Percentiles rank a stretch among this genome's conserved stretches.
phyloP scores from a whole-genome alignment of 2,329 filamentous ascomycete genomes.

The Coniochaeta sp. region DNA sequence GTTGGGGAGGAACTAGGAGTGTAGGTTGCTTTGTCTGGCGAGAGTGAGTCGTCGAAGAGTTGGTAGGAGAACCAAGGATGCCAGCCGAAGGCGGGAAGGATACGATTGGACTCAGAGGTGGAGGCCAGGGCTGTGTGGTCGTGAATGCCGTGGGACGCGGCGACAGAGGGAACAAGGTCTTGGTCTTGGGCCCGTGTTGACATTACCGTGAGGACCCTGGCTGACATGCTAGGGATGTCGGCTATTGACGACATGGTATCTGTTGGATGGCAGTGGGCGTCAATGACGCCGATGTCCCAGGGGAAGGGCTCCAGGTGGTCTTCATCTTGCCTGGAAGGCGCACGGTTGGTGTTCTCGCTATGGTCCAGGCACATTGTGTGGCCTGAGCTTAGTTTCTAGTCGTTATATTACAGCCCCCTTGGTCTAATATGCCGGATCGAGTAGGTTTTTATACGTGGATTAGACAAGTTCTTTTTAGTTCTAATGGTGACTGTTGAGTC shows the following conservation, averaged over 20 bases:
- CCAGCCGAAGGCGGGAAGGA: constrained; percentile 74
- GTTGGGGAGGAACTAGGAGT: constrained; percentile 15
- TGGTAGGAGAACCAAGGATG: constrained; percentile 83
- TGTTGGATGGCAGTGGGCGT: constrained; percentile 80
- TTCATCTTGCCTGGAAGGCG: neutral
- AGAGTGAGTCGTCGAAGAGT: constrained; percentile 53
- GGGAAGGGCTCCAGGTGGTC: constrained; percentile 39
- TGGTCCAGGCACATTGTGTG: constrained; percentile 4
- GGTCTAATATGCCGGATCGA: too few species aligned
- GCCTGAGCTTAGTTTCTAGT: too few species aligned
- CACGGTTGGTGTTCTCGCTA: neutral
- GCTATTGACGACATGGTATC: constrained; percentile 61
- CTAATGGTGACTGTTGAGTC: neutral
- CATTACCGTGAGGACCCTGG: constrained; percentile 65
- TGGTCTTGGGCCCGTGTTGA: constrained; percentile 70
- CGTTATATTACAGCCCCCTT: too few species aligned
- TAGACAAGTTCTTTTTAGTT: too few species aligned
- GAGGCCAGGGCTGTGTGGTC: neutral
- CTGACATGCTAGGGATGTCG: constrained; percentile 56
- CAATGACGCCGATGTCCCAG: constrained; percentile 64
- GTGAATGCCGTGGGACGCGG: constrained; percentile 43
- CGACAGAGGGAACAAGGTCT: constrained; percentile 57
- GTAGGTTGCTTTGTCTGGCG: constrained; percentile 25
- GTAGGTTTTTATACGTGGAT: too few species aligned
- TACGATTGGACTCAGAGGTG: neutral